These are phyloP conservation scores for Teunomyces gatunensis DNA, from an alignment of 805 yeast genomes.

Conservation along the genomic window DNA sequence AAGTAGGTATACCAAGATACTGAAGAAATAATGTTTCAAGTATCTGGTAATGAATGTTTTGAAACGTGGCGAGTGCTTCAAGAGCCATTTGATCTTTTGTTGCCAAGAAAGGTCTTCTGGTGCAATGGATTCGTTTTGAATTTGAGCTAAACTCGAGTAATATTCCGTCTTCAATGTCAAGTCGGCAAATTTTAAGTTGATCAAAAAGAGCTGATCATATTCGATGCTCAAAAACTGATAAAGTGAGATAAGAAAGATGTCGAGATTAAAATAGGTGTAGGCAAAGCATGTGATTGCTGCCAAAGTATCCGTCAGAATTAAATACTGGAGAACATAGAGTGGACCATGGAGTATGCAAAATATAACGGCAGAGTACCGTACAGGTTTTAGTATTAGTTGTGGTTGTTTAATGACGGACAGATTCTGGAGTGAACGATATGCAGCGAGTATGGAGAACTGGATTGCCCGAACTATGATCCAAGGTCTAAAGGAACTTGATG, in stretches of 20 bases:
- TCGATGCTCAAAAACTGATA: slow-evolving; percentile 13
- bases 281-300: slow-evolving; percentile 10
- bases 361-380: slow-evolving; percentile 3
- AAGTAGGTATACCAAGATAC: slow-evolving; percentile 30
- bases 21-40: slow-evolving; percentile 17
- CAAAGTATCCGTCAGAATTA: neutral
- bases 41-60: slow-evolving; percentile 17
- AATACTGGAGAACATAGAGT: neutral
- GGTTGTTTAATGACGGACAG: slow-evolving; percentile 18
- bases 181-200: slow-evolving; percentile 17
- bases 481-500: slow-evolving; percentile 53
- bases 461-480: slow-evolving; percentile 51
- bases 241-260: slow-evolving; percentile 16
- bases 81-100: slow-evolving; percentile 4
- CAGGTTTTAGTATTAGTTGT: neutral
- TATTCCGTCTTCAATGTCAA: slow-evolving; percentile 8
- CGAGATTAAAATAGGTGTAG: slow-evolving; percentile 16
- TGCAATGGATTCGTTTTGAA: slow-evolving; percentile 7
- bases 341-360: slow-evolving; percentile 9
- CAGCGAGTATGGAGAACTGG: slow-evolving; percentile 51
- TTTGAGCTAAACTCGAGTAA: slow-evolving; percentile 4
- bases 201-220: slow-evolving; percentile 18
- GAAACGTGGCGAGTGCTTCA: slow-evolving; percentile 18
- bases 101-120: slow-evolving; percentile 2
- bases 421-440: slow-evolving; percentile 45